Conservation (phyloP, 495 filamentous ascomycete species). For the Aspergillus indologenus region DNA sequence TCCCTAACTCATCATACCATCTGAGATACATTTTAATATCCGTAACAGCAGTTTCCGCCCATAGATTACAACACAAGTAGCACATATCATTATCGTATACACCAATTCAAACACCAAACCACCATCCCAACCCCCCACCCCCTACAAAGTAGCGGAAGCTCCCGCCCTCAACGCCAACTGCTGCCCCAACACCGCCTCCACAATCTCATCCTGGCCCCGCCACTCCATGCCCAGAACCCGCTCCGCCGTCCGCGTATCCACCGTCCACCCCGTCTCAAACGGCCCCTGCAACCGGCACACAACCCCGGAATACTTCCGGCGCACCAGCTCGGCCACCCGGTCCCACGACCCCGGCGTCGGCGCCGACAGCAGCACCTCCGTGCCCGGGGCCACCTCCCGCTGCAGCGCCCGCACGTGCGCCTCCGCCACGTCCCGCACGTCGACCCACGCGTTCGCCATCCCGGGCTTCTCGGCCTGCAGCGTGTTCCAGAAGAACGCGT, state of each 20-base stretch:
- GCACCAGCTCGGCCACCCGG: slow-evolving; percentile 2
- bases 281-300: neutral
- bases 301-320: neutral
- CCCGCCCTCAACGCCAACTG: slow-evolving; percentile 8
- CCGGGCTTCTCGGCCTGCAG: neutral
- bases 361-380: neutral
- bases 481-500: slow-evolving; percentile 11
- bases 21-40: no score
- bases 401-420: slow-evolving; percentile 16
- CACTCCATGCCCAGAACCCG: neutral
- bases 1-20: no score
- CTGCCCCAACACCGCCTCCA: slow-evolving; percentile 4
- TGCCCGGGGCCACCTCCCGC: neutral
- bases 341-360: neutral
- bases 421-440: slow-evolving; percentile 21
- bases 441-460: slow-evolving; percentile 15
- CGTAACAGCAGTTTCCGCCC: no score
- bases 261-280: neutral
- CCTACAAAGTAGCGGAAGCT: no score
- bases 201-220: neutral
- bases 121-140: no score
- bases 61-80: no score
- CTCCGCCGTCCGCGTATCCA: slow-evolving; percentile 1
- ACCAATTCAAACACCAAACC: no score
- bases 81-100: no score